Base-by-base conservation (phyloP, 177 flowering plant species). In the Vitis hybrid region DNA sequence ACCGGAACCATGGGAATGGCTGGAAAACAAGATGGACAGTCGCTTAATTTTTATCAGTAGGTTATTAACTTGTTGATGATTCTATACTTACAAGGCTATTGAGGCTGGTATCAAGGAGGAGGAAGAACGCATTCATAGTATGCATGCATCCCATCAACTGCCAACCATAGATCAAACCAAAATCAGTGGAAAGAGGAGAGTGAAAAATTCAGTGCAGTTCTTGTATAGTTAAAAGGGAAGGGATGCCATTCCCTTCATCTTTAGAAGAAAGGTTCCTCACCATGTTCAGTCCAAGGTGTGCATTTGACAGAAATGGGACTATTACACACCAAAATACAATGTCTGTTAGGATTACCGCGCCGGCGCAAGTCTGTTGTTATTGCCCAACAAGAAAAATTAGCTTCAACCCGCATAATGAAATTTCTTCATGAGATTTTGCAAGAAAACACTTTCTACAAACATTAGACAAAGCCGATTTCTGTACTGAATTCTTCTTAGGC, bases 321-420 rank as follows among this genome's bases (percentile, higher is more conserved):
- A 88, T 76, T 15, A 91, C 56, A 50, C 81, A 76, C 97, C 97
- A 91, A 76, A 89, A 89, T 15, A 91, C 87, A 19, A 89, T 52
- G 73, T 91, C 94, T 54, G 92, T 89, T 46, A 88, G 77, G 63
- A 91, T 40, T n/a, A 84, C 87, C 57, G 93, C 92, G 30, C 97
- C 97, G 76, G 84, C 92, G 81, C 89, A 78, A 56, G 84, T 83
- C 95, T 90, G 81, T 67, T 56, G 49, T 2, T 6, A 67, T 8
- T 24, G 24, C 11, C 7, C 27, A 62, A 63, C 50, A 52, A 56
- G 61, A 19, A 50, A 32, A 11, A 58, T 51, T 48, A 62, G 61
- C 15, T 35, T 60, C 60, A 73, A 60, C 24, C 15, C 60, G 5
- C 55, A 52, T 52, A 10, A 52, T 52, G 14, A 52, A 52, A 14